Percentiles rank a stretch among this genome's conserved stretches.
Evolutionary conservation across 371 early-diverging fungal species (phyloP).

Genomic region (Actinomucor elegans): DNA sequence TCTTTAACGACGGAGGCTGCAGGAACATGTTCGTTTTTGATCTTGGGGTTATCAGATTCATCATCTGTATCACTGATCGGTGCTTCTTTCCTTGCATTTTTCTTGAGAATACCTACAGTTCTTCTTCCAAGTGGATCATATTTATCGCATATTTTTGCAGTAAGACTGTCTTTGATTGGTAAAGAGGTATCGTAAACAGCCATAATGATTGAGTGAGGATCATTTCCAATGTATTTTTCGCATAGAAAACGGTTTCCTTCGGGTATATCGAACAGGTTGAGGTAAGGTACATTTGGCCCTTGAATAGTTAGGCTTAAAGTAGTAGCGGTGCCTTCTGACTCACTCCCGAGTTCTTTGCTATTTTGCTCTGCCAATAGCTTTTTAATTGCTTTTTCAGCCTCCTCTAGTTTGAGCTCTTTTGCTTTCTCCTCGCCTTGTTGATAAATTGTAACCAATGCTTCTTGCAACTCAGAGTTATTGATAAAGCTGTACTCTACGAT

Average conservation of each 20-base stretch:
- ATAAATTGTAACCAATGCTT: not conserved
- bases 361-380: too few species aligned
- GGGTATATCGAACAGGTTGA: slow-evolving; percentile 96
- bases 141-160: slow-evolving; percentile 45
- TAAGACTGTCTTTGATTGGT: not conserved
- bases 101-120: slow-evolving; percentile 80
- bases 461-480: slow-evolving; percentile 4
- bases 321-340: not conserved
- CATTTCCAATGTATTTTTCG: slow-evolving; percentile 17
- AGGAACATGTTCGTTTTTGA: slow-evolving; percentile 54
- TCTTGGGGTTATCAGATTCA: slow-evolving; percentile 86
- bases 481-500: slow-evolving; percentile 4
- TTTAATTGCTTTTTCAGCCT: not conserved
- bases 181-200: slow-evolving; percentile 4
- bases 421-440: not conserved
- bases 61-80: slow-evolving; percentile 99
- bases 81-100: too few species aligned
- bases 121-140: slow-evolving; percentile 86
- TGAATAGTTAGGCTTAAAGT: slow-evolving; percentile 93
- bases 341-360: too few species aligned
- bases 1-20: slow-evolving; percentile 87
- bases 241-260: slow-evolving; percentile 94
- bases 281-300: slow-evolving; percentile 90
- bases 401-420: not conserved
- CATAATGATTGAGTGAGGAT: slow-evolving; percentile 1